A percentile compares a stretch with the other conserved stretches of the same genome.
Conservation (phyloP, 768 basidiomycete species). For the Mycena metata region DNA sequence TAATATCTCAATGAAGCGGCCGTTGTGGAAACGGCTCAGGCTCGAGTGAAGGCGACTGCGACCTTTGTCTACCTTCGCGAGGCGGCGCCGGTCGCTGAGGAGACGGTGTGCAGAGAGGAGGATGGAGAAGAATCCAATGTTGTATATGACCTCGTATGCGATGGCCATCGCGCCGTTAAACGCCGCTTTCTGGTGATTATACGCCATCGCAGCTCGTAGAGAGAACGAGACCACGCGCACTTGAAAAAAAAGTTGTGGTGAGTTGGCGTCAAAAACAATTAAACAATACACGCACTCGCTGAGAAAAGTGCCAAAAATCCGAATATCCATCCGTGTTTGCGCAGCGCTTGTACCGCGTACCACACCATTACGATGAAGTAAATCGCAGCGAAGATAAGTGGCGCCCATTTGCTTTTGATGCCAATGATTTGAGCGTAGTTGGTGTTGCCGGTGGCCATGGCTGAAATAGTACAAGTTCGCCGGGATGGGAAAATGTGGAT, state of each 20-base stretch:
- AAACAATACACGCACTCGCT: conserved; percentile 4
- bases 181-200: conserved; percentile 30
- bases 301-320: conserved; percentile 28
- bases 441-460: conserved; percentile 15
- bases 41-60: background rate
- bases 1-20: conserved; percentile 31
- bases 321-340: conserved; percentile 20
- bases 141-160: conserved; percentile 35
- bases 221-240: conserved; percentile 36
- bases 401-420: conserved; percentile 36
- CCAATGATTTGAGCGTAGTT: conserved; percentile 33
- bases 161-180: conserved; percentile 32
- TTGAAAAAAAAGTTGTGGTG: background rate
- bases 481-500: no score
- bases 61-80: conserved; percentile 18
- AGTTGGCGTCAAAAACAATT: no score
- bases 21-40: conserved; percentile 25
- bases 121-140: conserved; percentile 36
- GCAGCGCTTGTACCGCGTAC: conserved; percentile 27
- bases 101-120: conserved; percentile 36
- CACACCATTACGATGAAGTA: conserved; percentile 28
- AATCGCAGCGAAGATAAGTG: conserved; percentile 33
- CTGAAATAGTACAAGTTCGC: background rate
- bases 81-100: conserved; percentile 29
- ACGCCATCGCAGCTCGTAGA: conserved; percentile 30